Evolutionary conservation across 768 basidiomycete genomes (phyloP), one percentile per base, ranked within the genome.

Genomic region (Rossbeevera mucosa): DNA sequence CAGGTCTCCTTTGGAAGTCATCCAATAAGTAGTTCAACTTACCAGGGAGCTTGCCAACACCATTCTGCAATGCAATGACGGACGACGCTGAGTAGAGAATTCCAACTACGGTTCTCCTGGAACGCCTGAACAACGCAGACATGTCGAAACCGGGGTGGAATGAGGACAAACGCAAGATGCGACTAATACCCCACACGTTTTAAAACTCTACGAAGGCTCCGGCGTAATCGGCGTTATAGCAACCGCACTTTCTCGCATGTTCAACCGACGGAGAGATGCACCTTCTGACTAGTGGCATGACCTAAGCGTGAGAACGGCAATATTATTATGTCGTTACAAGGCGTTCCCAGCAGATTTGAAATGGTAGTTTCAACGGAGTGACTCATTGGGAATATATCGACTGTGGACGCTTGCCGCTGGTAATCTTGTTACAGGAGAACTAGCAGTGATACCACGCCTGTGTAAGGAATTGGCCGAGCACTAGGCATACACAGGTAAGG

Each of bases 31-130:
- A 13, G 22, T 18, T n/a, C n/a, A 8, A 29, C 64, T 52, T 40
- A 70, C 66, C 68, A 33, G 66, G 66, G 42, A 67, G 64, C 47
- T 59, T 68, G 5, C 66, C 66, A 30, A 68, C 68, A 13, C 66
- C 68, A 59, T 67, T 67, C 28, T 47, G 55, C 41, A 67, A 11
- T 28, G 63, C 68, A 30, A 30, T 21, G 25, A 48, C 61, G 7
- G 54, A 57, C 13, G 44, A 57, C 4, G 45, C 56, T 29, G 21
- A 9, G 11, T 31, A 56, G 28, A 66, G 40, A 38, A 66, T 33
- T 25, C 57, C 50, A 49, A 55, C 29, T 12, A 44, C 24, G 16
- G 14, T n/a, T 11, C 47, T 30, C 16, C 16, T 31, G 31, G 59
- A 50, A 18, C 44, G 25, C 29, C 25, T 59, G 43, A 54, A 38